Base-by-base conservation (phyloP, 805 yeast species). In the Kockiozyma suomiensis region DNA sequence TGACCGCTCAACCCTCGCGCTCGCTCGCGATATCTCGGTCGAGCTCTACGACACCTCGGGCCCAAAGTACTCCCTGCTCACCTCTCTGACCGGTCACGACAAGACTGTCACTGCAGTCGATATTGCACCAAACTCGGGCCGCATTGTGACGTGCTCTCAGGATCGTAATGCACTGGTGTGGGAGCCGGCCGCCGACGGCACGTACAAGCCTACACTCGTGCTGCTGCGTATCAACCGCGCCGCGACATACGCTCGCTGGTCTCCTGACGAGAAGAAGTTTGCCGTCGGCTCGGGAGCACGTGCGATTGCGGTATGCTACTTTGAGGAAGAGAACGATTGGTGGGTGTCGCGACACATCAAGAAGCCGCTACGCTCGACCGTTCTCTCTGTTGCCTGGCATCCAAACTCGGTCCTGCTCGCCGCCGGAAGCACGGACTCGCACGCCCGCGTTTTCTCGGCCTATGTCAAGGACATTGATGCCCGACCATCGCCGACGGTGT, bases 271-370 rank as follows among this genome's bases (percentile, higher is more conserved):
- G n/a, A 78, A 77, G 71, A 94, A 94, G 78, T 94, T 94, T 75
- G 99, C 99, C 0, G 98, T 93, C 50, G 99, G 97, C 0, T 88
- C 97, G 1, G 90, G 97, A 49, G 97, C 97, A 47, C 80, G 98
- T 61, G 87, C 88, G 64, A 86, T 94, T 74, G 97, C 98, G 8
- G 88, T 94, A 51, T 94, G 99, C 78, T 94, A 92, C 77, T 94
- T 88, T 73, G 99, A 94, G 76, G 88, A 81, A 64, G 97, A 91
- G 70, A 94, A 93, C 74, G 97, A 94, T 73, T 94, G 99, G 99
- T 94, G 99, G 99, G 92, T 94, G 53, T 90, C 98, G 13, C 93
- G 93, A 75, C 99, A 93, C 77, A 87, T 94, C 75, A 92, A 92
- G 79, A 90, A 89, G 75, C 97, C 97, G n/a, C 79, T 94, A 69